Evolutionary conservation across 2,329 filamentous ascomycete genomes (phyloP), one percentile per base, ranked within the genome.

Genomic region (Lachnellula cervina): DNA sequence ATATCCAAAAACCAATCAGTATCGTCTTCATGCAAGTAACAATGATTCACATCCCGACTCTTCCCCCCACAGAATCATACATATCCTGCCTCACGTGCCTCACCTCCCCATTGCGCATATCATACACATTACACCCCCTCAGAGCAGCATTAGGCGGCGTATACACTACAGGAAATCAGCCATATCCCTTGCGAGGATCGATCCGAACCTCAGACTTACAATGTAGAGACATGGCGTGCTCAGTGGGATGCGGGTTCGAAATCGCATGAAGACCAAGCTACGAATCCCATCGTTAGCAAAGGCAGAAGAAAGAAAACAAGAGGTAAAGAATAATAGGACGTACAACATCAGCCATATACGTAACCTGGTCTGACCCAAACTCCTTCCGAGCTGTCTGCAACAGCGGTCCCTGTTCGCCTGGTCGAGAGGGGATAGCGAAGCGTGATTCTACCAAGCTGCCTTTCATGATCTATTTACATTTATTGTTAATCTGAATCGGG

Each of bases 121-220:
- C 83, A 71, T 92, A 97, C 66, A 92, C 81, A 66, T 89, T 81
- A 72, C 90, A 96, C 21, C 92, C 92, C 57, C 83, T 82, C 57
- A 83, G 87, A 35, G 90, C 90, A 28, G 93, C 92, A 66, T 96
- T 95, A 2, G 92, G 92, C 38, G 92, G 92, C n/a, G 89, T 92
- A 69, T 94, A 94, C 59, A 95, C 66, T 68, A 32, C 28, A 32
- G 2, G 2, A 2, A 32, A 32, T 32, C 28, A 32, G 28, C 9
- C 11, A 32, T 11, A 11, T 32, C 28, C 28, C 28, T 9, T 32
- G 8, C 0, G 11, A 2, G 11, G 8, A 8, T 11, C 7, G 25
- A 8, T 28, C 1, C 9, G 28, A 19, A 48, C 4, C 1, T 25
- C 11, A 44, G 28, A 64, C 66, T 58, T 55, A 69, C 66, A 77